Evolutionary conservation across 192 early-diverging fungal genomes (phyloP).

Genomic region (Umbelopsis ramanniana): DNA sequence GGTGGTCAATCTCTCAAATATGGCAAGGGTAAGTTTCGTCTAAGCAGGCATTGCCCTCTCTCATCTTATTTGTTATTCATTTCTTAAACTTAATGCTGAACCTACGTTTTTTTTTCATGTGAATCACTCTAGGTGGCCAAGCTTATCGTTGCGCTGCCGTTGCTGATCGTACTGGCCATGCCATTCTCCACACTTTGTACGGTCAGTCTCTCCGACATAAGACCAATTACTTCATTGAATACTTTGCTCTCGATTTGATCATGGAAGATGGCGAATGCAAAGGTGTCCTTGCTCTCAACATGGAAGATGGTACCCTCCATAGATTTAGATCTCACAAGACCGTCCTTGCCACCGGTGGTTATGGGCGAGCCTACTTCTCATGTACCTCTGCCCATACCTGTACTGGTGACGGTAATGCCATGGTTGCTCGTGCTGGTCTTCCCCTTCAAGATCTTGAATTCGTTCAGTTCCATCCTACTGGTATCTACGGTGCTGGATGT

Average conservation of each 20-base stretch:
- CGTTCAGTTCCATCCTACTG: slow-evolving; percentile 99
- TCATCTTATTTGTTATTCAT: not conserved
- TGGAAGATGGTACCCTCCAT: slow-evolving; percentile 98
- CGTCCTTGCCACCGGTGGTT: slow-evolving; percentile 98
- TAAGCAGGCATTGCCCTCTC: not conserved
- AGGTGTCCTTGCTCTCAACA: slow-evolving; percentile 95
- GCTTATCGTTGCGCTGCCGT: slow-evolving; percentile 97
- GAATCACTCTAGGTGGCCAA: slow-evolving; percentile 74
- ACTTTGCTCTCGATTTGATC: slow-evolving; percentile 98
- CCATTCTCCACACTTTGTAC: slow-evolving; percentile 97
- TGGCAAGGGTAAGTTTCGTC: slow-evolving; percentile 76
- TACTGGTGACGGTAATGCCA: slow-evolving; percentile 99
- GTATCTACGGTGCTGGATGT: slow-evolving; percentile 98
- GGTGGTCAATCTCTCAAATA: slow-evolving; percentile 96
- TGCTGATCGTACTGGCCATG: slow-evolving; percentile 98
- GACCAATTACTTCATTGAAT: slow-evolving; percentile 98
- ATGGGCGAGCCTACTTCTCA: slow-evolving; percentile 98
- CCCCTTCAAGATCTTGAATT: slow-evolving; percentile 99
- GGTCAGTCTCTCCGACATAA: slow-evolving; percentile 96
- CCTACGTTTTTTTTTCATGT: not conserved
- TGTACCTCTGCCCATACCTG: slow-evolving; percentile 98
- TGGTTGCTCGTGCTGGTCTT: slow-evolving; percentile 95
- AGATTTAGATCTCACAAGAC: slow-evolving; percentile 97
- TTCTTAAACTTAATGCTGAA: not conserved
- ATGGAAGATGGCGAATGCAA: slow-evolving; percentile 99